Conservation (phyloP, 192 early-diverging fungal genomes). For the Coemansia sp. region DNA sequence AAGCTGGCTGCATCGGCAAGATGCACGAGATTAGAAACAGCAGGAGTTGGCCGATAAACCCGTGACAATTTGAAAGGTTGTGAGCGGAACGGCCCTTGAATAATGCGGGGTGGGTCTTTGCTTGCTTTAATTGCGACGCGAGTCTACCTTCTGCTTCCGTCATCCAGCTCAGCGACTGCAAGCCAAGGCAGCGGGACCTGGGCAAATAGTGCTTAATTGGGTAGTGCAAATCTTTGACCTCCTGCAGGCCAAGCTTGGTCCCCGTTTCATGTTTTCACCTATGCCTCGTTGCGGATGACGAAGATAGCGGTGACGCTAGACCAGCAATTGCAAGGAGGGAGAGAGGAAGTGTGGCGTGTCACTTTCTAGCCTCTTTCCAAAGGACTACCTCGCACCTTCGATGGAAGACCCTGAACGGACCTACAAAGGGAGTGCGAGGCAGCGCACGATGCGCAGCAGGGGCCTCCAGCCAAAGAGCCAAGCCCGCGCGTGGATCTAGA, state of each 20-base stretch:
- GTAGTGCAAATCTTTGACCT: neutral
- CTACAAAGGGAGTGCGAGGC: neutral
- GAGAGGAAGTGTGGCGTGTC: neutral
- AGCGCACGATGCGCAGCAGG: neutral
- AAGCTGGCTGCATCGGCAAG: neutral
- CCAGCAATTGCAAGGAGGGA: neutral
- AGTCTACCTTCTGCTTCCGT: neutral
- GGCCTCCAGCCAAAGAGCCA: neutral
- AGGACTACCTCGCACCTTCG: neutral
- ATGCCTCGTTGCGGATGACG: neutral
- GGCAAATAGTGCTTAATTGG: neutral
- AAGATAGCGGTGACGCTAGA: neutral
- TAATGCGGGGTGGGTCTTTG: neutral
- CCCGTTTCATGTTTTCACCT: neutral
- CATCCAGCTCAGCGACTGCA: neutral
- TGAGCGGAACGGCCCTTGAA: neutral
- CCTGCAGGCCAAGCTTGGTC: neutral
- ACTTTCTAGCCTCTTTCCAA: neutral
- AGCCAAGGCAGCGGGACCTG: neutral
- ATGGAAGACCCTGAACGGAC: neutral
- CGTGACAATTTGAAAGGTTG: neutral
- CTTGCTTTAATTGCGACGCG: neutral
- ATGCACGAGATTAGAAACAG: neutral
- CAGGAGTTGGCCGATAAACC: neutral
- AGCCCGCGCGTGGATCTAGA: neutral